Base-by-base conservation (phyloP, 2,329 filamentous ascomycete genomes). In the Monilinia polystroma region DNA sequence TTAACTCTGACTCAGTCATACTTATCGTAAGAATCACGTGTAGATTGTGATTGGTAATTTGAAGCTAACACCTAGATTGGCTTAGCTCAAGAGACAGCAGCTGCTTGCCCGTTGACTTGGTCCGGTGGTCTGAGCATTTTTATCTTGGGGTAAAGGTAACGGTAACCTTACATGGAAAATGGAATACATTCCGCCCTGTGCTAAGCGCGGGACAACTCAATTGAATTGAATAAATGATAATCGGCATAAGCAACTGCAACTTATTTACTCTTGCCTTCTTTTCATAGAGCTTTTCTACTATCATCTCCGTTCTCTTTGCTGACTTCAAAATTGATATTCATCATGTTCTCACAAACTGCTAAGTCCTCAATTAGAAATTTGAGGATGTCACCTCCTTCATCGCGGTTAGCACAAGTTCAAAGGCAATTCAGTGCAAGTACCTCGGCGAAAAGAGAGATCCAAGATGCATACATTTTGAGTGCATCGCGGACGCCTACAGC, bases 381-480 rank as follows among this genome's bases (percentile, higher is more conserved):
- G 12, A 69, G 69, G 54, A 72, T 66, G 45, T 58, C 70, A 11
- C 63, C 73, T 47, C 47, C 66, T 5, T 38, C 68, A 32, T 68
- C 74, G 72, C 78, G 82, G 72, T 75, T 83, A 55, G 75, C 78
- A 26, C 81, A 81, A 71, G 73, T 81, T 63, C 79, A 80, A 58
- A 77, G 83, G 66, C 79, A 83, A 67, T 85, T 89, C 76, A 83
- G 80, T 73, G 80, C 80, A 57, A 80, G 83, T 66, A 76, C 81
- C 63, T 75, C 79, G 26, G 75, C 76, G 35, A 78, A 78, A 69
- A 81, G 88, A 79, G 90, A 96, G 76, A 85, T 97, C 64, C 89
- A 91, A 75, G 93, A 97, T 78, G 94, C 91, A 58, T 99, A 98
- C 79, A 98, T 99, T 73, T 79, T 99, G 70, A 93, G 92, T 76